These are phyloP conservation scores for Hanseniaspora jakobsenii DNA, from an alignment of 805 yeast genomes.

Conservation along the genomic window DNA sequence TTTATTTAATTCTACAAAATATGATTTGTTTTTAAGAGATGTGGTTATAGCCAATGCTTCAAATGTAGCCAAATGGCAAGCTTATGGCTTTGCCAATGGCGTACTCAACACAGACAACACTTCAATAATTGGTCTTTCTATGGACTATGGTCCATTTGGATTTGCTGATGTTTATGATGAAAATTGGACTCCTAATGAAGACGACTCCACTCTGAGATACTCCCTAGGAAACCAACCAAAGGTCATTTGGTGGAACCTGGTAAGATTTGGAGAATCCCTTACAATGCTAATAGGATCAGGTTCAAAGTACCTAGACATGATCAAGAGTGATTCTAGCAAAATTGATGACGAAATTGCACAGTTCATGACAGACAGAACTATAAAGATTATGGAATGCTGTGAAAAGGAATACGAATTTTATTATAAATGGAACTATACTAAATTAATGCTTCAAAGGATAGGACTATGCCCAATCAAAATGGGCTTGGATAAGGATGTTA, in stretches of 20 bases:
- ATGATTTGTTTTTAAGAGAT: constrained; percentile 61
- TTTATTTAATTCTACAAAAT: constrained; percentile 38
- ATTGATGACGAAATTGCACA: constrained; percentile 40
- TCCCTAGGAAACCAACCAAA: constrained; percentile 75
- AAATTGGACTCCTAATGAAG: constrained; percentile 76
- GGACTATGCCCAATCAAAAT: neutral
- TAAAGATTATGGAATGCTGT: constrained; percentile 47
- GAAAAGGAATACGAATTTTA: constrained; percentile 54
- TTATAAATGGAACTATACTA: constrained; percentile 48
- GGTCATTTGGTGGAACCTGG: constrained; percentile 86
- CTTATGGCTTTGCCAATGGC: constrained; percentile 87
- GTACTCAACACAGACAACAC: constrained; percentile 92
- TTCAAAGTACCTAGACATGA: constrained; percentile 36
- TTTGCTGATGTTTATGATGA: constrained; percentile 80
- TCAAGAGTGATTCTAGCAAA: constrained; percentile 26
- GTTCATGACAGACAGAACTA: constrained; percentile 47
- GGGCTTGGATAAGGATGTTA: constrained; percentile 42
- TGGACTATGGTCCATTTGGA: constrained; percentile 93
- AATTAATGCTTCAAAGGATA: constrained; percentile 44
- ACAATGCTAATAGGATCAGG: constrained; percentile 75
- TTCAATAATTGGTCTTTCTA: constrained; percentile 71
- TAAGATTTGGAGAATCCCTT: constrained; percentile 70
- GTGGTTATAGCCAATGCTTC: constrained; percentile 62
- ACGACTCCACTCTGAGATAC: constrained; percentile 61
- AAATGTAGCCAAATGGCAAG: constrained; percentile 75